These are phyloP conservation scores for Quercus parvula DNA, from an alignment of 306 rosid species.

Conservation along the genomic window DNA sequence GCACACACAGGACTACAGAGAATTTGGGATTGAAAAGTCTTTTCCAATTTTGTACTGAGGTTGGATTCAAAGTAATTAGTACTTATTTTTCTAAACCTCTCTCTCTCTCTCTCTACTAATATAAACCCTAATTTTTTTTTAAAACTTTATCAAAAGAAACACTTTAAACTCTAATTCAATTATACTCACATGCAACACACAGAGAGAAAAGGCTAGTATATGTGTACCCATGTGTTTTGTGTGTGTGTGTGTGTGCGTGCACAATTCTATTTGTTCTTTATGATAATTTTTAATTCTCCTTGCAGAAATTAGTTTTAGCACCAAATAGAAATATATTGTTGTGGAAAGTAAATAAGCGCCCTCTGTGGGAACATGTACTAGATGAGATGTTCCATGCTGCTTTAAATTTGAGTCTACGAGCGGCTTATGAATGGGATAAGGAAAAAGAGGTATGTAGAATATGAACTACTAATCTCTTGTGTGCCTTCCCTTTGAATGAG, in stretches of 20 bases:
- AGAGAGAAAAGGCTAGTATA: too few relatives aligned
- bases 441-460: conserved; percentile 56
- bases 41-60: too few relatives aligned
- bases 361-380: conserved; percentile 60
- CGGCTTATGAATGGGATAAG: conserved; percentile 57
- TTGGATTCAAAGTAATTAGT: too few relatives aligned
- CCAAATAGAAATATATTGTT: conserved; percentile 33
- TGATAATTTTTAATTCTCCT: conserved; percentile 14
- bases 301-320: conserved; percentile 58
- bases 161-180: too few relatives aligned
- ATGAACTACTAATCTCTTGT: not conserved
- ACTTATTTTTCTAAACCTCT: too few relatives aligned
- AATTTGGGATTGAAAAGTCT: too few relatives aligned
- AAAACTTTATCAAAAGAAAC: too few relatives aligned
- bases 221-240: too few relatives aligned
- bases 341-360: conserved; percentile 74
- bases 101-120: too few relatives aligned
- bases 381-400: conserved; percentile 96
- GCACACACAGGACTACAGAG: too few relatives aligned
- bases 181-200: too few relatives aligned
- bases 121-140: too few relatives aligned
- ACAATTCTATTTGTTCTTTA: not conserved
- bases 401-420: conserved; percentile 65
- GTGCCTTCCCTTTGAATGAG: conserved; percentile 1
- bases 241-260: not conserved